Percentiles rank a stretch among this genome's conserved stretches.
Conservation (phyloP, 1,139 yeast genomes). For the Kodamaea alishanica region DNA sequence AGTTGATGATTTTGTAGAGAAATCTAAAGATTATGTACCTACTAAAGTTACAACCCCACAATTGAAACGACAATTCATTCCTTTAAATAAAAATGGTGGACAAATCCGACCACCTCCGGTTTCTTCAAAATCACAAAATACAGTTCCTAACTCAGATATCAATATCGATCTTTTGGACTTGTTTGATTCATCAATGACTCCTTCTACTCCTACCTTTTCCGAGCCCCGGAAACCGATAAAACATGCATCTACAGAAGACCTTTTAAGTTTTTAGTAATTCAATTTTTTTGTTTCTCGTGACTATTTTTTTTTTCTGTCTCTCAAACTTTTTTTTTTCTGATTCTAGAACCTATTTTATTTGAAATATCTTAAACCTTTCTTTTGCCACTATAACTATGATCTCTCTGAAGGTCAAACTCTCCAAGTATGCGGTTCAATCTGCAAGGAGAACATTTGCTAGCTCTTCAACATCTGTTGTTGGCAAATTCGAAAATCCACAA, state of each 20-base stretch:
- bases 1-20: background rate
- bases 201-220: background rate
- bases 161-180: slow-evolving; percentile 4
- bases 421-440: background rate
- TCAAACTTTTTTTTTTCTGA: slow-evolving; percentile 5
- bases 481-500: slow-evolving; percentile 21
- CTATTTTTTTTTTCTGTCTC: too few relatives aligned
- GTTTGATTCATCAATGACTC: background rate
- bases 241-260: background rate
- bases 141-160: background rate
- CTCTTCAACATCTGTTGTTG: background rate
- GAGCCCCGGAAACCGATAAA: background rate
- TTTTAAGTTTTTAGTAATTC: background rate
- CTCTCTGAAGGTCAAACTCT: background rate
- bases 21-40: slow-evolving; percentile 1
- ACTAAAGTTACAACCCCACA: background rate
- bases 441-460: background rate
- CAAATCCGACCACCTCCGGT: background rate
- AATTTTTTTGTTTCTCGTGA: background rate
- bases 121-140: background rate
- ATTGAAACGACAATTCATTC: slow-evolving; percentile 1
- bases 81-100: background rate
- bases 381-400: too few relatives aligned
- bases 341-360: background rate
- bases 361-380: too few relatives aligned